Percentiles rank a stretch among this genome's conserved stretches.
Conservation (phyloP, 495 filamentous ascomycete species). For the Gamarada debralockiae region DNA sequence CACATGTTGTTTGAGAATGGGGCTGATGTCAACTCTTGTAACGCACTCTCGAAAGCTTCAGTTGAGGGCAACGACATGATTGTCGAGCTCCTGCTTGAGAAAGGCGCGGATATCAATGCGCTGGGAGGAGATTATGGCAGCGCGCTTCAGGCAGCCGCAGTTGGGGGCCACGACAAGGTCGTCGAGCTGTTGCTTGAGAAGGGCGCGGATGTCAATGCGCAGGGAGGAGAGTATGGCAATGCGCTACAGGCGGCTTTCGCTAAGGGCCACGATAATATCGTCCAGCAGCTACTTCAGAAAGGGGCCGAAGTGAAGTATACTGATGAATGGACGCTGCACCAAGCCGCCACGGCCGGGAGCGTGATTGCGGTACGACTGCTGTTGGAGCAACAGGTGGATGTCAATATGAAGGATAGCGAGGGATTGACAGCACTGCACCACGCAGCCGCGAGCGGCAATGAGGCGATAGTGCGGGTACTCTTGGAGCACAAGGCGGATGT, state of each 20-base stretch:
- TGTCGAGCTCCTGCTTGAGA: not conserved
- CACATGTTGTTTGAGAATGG: constrained; percentile 10
- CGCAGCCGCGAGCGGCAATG: too few species aligned
- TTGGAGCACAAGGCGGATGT: too few species aligned
- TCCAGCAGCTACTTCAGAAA: constrained; percentile 13
- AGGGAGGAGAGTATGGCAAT: not conserved
- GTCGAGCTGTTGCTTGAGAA: constrained; percentile 22
- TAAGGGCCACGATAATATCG: constrained; percentile 16
- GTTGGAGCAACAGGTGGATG: too few species aligned
- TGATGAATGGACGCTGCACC: too few species aligned
- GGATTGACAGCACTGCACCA: too few species aligned
- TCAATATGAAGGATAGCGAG: too few species aligned
- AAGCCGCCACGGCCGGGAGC: too few species aligned
- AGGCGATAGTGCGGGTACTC: too few species aligned
- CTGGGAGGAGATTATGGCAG: constrained; percentile 6
- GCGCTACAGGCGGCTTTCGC: constrained; percentile 13
- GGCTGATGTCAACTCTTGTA: not conserved
- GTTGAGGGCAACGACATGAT: not conserved
- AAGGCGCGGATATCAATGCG: not conserved
- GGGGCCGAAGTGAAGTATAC: constrained; percentile 23
- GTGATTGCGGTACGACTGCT: too few species aligned
- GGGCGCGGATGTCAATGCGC: constrained; percentile 21
- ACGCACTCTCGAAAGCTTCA: not conserved
- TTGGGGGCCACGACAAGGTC: constrained; percentile 5
- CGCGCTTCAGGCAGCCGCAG: constrained; percentile 1